A percentile compares a stretch with the other conserved stretches of the same genome.
These are phyloP conservation scores for Fusarium hainanense DNA, from an alignment of 2,329 filamentous ascomycete genomes.

Conservation along the genomic window DNA sequence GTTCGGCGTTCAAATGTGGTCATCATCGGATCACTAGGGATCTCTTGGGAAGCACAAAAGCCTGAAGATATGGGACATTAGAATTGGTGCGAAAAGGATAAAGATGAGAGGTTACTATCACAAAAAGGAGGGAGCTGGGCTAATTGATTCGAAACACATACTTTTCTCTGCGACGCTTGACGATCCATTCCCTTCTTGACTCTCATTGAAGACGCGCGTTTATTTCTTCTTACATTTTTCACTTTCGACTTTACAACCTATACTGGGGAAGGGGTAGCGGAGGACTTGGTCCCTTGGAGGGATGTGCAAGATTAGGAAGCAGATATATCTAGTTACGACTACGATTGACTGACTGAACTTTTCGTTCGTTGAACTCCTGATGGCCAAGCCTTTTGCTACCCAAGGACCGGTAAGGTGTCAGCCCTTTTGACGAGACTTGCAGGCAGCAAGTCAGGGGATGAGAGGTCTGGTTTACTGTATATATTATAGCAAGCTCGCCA, in stretches of 20 bases:
- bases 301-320: background rate
- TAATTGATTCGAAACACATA: constrained; percentile 25
- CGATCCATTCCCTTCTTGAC: constrained; percentile 39
- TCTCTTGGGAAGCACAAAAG: constrained; percentile 38
- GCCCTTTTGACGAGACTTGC: constrained; percentile 17
- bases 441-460: constrained; percentile 2
- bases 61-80: constrained; percentile 22
- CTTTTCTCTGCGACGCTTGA: constrained; percentile 34
- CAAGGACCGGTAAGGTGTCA: constrained; percentile 15
- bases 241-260: constrained; percentile 31
- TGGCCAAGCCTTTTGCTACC: background rate
- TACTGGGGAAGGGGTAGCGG: constrained; percentile 18
- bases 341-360: background rate
- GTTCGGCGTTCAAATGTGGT: constrained; percentile 46
- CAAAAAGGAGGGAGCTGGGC: constrained; percentile 29
- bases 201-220: constrained; percentile 31
- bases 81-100: constrained; percentile 28
- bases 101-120: constrained; percentile 12
- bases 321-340: background rate
- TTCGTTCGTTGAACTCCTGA: background rate
- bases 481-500: constrained; percentile 39
- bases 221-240: constrained; percentile 11
- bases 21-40: constrained; percentile 34
- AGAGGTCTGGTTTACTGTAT: constrained; percentile 24
- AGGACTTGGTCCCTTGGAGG: background rate